Evolutionary conservation across 805 yeast genomes (phyloP), one percentile per base, ranked within the genome.

Genomic region (Kodamaea kakaduensis): DNA sequence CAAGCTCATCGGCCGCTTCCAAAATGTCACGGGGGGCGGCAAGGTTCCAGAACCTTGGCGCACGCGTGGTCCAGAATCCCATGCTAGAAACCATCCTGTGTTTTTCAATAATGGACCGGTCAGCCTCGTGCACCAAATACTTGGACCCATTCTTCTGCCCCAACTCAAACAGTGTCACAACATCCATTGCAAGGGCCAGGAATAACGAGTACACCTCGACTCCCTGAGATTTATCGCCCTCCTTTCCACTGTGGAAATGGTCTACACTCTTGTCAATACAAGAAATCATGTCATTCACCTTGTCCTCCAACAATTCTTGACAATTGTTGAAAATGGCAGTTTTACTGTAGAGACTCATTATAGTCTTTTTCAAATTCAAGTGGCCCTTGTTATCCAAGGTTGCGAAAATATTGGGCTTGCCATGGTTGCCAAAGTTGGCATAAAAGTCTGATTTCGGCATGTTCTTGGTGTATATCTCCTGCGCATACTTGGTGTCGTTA

Each of bases 181-280:
- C 80, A 47, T 81, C 88, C 77, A 82, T 74, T 4, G 89, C 88
- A 48, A 82, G 61, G 12, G 79, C 60, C n/a, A 78, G 78, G 64
- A 81, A 81, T n/a, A 82, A 52, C 13, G 74, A 64, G 46, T 75
- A 77, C 3, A 75, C 79, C 33, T 81, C 82, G 25, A 66, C 59
- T 9, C 67, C 68, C 55, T 56, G 25, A 9, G 25, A 64, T 14
- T 44, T 34, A 26, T 48, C 56, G 0, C 69, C 69, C 18, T 37
- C 40, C 17, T 42, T 37, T 2, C 59, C 69, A 3, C 52, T 47
- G 3, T 59, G 65, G 9, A 67, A 60, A n/a, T n/a, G n/a, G n/a
- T 25, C 16, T 13, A 13, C 27, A 9, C 53, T 41, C 12, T 35
- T 37, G 12, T 52, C 33, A 5, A 66, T 52, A 16, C 57, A 54